Evolutionary conservation across 179 eudicot genomes (phyloP).

Genomic region (Spinacia oleracea): DNA sequence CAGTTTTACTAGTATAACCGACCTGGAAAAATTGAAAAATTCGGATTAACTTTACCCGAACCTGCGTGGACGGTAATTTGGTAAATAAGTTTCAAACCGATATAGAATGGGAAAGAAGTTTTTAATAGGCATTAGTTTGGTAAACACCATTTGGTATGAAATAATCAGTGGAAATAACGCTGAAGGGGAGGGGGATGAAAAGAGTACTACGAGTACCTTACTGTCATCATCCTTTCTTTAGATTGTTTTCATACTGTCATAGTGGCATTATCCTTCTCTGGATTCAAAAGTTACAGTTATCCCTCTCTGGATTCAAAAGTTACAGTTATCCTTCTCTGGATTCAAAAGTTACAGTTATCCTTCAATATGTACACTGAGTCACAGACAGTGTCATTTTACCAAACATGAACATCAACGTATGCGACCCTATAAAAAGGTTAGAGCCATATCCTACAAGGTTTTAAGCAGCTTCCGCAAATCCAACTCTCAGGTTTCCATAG

Average conservation of each 20-base stretch:
- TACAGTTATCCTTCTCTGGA: background rate
- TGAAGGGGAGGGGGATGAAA: background rate
- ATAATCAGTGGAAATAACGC: background rate
- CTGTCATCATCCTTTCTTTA: background rate
- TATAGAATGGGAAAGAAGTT: no score
- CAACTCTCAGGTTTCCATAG: constrained; percentile 56
- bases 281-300: background rate
- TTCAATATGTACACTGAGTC: constrained; percentile 9
- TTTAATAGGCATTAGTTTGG: no score
- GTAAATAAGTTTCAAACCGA: no score
- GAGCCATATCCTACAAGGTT: background rate
- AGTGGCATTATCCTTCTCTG: no score
- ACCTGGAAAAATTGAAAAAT: no score
- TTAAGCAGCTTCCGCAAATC: constrained; percentile 73
- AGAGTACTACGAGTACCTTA: background rate
- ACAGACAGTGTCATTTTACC: background rate
- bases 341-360: background rate
- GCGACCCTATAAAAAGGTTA: background rate
- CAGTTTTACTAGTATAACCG: no score
- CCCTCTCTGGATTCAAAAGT: background rate
- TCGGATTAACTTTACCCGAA: no score
- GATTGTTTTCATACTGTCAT: background rate
- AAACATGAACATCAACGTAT: background rate
- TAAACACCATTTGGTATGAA: background rate
- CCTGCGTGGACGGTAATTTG: no score